Percentiles rank a stretch among this genome's conserved stretches.
These are phyloP conservation scores for Medicago arabica DNA, from an alignment of 306 rosid species.

Conservation along the genomic window DNA sequence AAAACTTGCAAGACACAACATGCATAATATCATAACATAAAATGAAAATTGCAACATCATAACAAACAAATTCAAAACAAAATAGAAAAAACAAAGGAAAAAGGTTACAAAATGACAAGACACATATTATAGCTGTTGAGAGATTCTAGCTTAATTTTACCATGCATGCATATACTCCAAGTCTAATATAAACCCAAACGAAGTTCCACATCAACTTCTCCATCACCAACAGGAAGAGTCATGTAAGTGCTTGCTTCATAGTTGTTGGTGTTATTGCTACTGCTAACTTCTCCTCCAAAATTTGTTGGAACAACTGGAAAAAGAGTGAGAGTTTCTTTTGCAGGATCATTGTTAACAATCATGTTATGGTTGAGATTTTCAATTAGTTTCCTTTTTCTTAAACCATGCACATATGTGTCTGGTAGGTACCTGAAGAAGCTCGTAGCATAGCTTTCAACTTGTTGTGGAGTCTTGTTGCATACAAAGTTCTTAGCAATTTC, in stretches of 20 bases:
- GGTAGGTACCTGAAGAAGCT: constrained; percentile 23
- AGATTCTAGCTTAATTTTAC: no score
- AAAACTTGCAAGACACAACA: neutral
- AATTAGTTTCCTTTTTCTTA: neutral
- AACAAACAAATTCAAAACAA: no score
- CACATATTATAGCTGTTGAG: no score
- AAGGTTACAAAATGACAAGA: no score
- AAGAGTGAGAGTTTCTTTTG: neutral
- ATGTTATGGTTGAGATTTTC: no score
- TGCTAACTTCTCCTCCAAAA: neutral
- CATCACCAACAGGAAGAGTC: neutral
- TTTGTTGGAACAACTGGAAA: neutral
- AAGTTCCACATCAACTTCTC: constrained; percentile 32
- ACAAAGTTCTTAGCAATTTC: no score
- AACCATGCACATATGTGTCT: neutral
- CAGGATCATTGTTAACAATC: neutral
- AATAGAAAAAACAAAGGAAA: neutral
- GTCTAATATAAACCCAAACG: neutral
- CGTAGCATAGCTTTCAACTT: constrained; percentile 24
- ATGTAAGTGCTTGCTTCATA: constrained; percentile 4
- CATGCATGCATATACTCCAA: no score
- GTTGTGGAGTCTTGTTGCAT: constrained; percentile 40
- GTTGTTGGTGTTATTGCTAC: neutral
- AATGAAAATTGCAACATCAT: neutral
- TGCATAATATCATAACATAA: neutral